Conservation (phyloP, 2,329 filamentous ascomycete species). For the Dryadomyces quercivorus region DNA sequence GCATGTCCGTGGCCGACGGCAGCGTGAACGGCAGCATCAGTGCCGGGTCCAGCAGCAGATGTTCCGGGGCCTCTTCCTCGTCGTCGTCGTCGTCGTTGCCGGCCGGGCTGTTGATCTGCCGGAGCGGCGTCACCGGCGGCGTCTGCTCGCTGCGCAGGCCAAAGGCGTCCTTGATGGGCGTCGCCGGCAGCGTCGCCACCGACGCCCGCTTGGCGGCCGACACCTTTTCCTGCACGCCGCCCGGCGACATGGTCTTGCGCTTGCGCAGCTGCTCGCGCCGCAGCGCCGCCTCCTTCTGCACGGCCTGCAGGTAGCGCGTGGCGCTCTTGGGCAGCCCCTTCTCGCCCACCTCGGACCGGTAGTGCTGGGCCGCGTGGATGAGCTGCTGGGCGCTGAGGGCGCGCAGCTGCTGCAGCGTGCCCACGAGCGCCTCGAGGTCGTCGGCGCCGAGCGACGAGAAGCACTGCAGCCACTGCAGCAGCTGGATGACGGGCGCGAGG, state of each 20-base stretch:
- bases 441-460: slow-evolving; percentile 83
- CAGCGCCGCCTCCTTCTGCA: slow-evolving; percentile 61
- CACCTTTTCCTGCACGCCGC: slow-evolving; percentile 4
- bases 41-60: slow-evolving; percentile 75
- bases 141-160: background rate
- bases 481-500: slow-evolving; percentile 79
- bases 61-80: slow-evolving; percentile 57
- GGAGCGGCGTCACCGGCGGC: slow-evolving; percentile 32
- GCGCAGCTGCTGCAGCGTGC: slow-evolving; percentile 80
- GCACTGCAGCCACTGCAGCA: slow-evolving; percentile 95
- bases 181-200: background rate
- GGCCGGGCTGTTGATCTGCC: slow-evolving; percentile 23
- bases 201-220: background rate
- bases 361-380: slow-evolving; percentile 83
- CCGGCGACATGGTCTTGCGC: slow-evolving; percentile 31
- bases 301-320: slow-evolving; percentile 69
- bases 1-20: slow-evolving; percentile 93
- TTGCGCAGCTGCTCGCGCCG: slow-evolving; percentile 41
- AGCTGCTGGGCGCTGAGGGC: slow-evolving; percentile 77
- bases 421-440: slow-evolving; percentile 77
- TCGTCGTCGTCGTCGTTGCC: slow-evolving; percentile 34
- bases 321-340: slow-evolving; percentile 82
- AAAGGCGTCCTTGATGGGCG: background rate
- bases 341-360: slow-evolving; percentile 89
- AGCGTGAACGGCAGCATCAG: slow-evolving; percentile 92